These are phyloP conservation scores for Diplodia scrobiculata DNA, from an alignment of 2,329 filamentous ascomycete species.

Conservation along the genomic window DNA sequence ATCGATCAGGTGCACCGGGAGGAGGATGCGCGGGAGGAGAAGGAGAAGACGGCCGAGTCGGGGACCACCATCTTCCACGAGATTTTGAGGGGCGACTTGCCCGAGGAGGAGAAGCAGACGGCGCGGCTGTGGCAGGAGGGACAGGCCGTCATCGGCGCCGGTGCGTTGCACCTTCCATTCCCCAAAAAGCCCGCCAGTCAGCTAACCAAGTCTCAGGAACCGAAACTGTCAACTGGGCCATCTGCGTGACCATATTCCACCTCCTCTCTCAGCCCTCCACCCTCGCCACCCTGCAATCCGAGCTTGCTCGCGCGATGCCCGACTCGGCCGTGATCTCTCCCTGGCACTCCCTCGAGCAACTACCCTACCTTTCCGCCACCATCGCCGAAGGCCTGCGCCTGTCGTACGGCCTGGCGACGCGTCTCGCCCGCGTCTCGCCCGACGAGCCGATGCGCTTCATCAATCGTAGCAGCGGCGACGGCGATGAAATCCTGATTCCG, in stretches of 20 bases:
- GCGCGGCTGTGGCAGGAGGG: constrained; percentile 29
- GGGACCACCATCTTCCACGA: constrained; percentile 31
- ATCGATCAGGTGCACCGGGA: constrained; percentile 27
- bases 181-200: not conserved
- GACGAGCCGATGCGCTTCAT: constrained; percentile 30
- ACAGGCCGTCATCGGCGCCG: constrained; percentile 31
- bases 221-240: constrained; percentile 43
- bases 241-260: constrained; percentile 44
- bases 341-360: constrained; percentile 9
- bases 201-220: constrained; percentile 41
- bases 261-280: constrained; percentile 41
- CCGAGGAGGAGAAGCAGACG: constrained; percentile 29
- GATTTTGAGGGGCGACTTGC: constrained; percentile 30
- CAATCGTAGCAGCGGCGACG: not conserved
- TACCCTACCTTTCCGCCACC: constrained; percentile 33
- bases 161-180: constrained; percentile 8
- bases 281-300: constrained; percentile 39
- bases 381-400: constrained; percentile 34
- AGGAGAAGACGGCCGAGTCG: not conserved
- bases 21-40: not conserved
- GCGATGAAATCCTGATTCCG: constrained; percentile 27
- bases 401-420: constrained; percentile 30
- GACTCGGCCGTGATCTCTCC: not conserved
- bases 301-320: constrained; percentile 36
- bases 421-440: constrained; percentile 31